Percentiles rank a stretch among this genome's conserved stretches.
These are phyloP conservation scores for Phanerochaete carnosa DNA, from an alignment of 768 basidiomycete species.

Conservation along the genomic window DNA sequence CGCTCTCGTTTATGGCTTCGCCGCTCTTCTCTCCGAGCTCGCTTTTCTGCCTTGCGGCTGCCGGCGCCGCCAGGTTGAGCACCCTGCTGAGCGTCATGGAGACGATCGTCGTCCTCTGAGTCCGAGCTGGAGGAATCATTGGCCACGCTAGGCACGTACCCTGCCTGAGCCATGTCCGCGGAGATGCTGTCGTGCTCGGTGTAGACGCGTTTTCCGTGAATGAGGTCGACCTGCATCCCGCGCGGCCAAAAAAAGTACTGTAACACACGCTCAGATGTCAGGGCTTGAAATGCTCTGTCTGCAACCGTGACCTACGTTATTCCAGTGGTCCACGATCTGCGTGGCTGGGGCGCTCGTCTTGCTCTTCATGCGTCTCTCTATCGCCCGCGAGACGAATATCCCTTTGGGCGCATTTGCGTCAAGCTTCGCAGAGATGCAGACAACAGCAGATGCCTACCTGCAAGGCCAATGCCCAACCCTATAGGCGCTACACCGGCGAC, in stretches of 20 bases:
- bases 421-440: too few species aligned
- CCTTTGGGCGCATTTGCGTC: slow-evolving; percentile 14
- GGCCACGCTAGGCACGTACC: neutral
- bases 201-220: slow-evolving; percentile 12
- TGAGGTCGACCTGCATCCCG: slow-evolving; percentile 15
- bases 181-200: neutral
- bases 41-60: neutral
- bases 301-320: slow-evolving; percentile 36
- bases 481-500: neutral
- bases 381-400: too few species aligned
- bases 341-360: slow-evolving; percentile 38
- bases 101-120: too few species aligned
- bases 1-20: neutral
- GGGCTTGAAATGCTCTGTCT: too few species aligned
- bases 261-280: neutral
- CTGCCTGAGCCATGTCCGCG: neutral
- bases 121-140: too few species aligned
- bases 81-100: too few species aligned
- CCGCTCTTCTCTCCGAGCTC: neutral
- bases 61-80: too few species aligned
- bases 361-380: slow-evolving; percentile 26
- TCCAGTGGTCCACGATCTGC: slow-evolving; percentile 48
- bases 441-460: slow-evolving; percentile 6
- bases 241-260: slow-evolving; percentile 24
- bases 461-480: neutral